Conservation (phyloP, 1,284 basidiomycete species). For the Puccinia polysora region DNA sequence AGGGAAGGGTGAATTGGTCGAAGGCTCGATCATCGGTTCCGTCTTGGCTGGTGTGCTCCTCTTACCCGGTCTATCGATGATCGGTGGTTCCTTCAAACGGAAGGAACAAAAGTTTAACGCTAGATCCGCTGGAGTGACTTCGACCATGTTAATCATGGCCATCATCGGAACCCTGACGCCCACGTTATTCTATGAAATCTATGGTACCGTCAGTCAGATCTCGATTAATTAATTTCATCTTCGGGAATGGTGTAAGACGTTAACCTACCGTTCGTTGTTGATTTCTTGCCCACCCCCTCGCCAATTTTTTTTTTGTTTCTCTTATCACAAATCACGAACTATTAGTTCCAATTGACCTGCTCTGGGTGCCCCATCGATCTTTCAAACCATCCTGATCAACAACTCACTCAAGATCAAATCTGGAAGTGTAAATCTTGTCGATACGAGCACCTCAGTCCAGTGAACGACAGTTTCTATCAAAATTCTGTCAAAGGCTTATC, state of each 20-base stretch:
- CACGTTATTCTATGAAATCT: conserved; percentile 97
- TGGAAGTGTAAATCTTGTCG: conserved; percentile 91
- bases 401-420: conserved; percentile 55
- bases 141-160: conserved; percentile 99
- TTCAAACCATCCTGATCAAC: conserved; percentile 47
- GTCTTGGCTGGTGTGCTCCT: conserved; percentile 89
- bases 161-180: conserved; percentile 94
- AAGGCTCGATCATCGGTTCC: conserved; percentile 92
- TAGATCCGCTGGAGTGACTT: conserved; percentile 94
- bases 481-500: conserved; percentile 86
- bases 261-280: background rate
- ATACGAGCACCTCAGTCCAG: conserved; percentile 89
- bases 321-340: conserved; percentile 24
- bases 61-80: conserved; percentile 97
- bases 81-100: conserved; percentile 78
- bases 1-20: conserved; percentile 86
- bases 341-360: conserved; percentile 85
- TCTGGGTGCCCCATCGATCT: conserved; percentile 68
- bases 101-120: conserved; percentile 99
- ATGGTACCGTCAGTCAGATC: conserved; percentile 74
- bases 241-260: background rate
- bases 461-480: conserved; percentile 92
- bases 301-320: conserved; percentile 8
- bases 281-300: background rate
- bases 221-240: background rate